Percentiles rank a stretch among this genome's conserved stretches.
These are phyloP conservation scores for Pseudogymnoascus pannorum DNA, from an alignment of 2,329 filamentous ascomycete genomes.

Conservation along the genomic window DNA sequence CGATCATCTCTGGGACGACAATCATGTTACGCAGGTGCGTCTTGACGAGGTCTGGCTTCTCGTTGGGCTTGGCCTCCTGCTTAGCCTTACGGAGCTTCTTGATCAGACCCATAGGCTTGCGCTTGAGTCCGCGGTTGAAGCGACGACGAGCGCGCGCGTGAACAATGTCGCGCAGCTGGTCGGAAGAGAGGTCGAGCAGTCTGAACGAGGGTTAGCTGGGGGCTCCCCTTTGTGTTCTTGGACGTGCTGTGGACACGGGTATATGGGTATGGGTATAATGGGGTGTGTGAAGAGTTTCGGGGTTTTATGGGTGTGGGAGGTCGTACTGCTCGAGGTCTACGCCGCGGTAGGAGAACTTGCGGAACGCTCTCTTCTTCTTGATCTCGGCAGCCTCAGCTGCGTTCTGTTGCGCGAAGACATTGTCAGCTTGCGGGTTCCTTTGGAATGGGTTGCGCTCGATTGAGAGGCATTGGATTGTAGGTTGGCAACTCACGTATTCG, in stretches of 20 bases:
- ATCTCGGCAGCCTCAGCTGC: constrained; percentile 97
- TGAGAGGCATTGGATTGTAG: constrained; percentile 11
- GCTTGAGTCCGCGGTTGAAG: constrained; percentile 99
- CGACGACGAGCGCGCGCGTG: constrained; percentile 96
- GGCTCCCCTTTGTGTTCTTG: constrained; percentile 29
- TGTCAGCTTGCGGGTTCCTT: constrained; percentile 26
- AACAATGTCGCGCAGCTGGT: constrained; percentile 98
- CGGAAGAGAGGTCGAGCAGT: constrained; percentile 96
- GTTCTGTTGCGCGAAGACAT: constrained; percentile 54
- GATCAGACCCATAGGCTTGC: constrained; percentile 99
- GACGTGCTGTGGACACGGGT: constrained; percentile 16
- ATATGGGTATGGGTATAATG: constrained; percentile 13
- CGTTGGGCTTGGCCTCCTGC: constrained; percentile 97
- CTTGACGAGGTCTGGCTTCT: constrained; percentile 99
- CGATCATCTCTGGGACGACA: constrained; percentile 99
- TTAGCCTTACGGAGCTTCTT: constrained; percentile 99
- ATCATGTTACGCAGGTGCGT: constrained; percentile 99
- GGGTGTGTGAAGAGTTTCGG: neutral
- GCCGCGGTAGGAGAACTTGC: constrained; percentile 99
- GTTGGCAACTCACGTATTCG: constrained; percentile 57
- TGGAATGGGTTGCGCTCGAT: neutral
- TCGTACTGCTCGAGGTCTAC: constrained; percentile 99
- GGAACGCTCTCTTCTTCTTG: constrained; percentile 99
- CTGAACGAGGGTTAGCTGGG: constrained; percentile 41
- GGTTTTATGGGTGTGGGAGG: constrained; percentile 15